Evolutionary conservation across 1,284 basidiomycete species (phyloP), one percentile per base, ranked within the genome.

Genomic region (Austroboletus sp.): DNA sequence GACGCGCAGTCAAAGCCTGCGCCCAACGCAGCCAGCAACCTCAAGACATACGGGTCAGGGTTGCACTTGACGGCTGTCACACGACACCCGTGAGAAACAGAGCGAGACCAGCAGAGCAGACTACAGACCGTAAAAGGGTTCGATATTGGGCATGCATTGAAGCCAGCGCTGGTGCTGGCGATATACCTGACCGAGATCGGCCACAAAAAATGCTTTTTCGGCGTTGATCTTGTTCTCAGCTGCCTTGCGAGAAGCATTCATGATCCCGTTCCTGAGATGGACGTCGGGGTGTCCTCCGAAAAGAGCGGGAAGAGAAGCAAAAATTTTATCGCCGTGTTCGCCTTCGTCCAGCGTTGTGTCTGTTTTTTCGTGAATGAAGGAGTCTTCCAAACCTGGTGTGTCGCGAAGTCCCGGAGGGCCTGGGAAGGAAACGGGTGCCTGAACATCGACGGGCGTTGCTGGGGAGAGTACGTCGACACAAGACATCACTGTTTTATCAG

Each of bases 1-100:
- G 94, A 98, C n/a, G 96, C 96, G 61, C 96, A 98, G 70, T 98
- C 96, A 70, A 98, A 99, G 12, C 92, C 92, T 1, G 87, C 75
- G 33, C 95, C 95, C 50, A 98, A 72, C 19, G 86, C 80, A 10
- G 92, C 89, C 33, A 98, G 80, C 40, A 98, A 78, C 52, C 91
- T 85, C 44, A 98, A 75, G 40, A 98, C 83, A 60, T 91, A 89
- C 3, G 92, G 91, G 61, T 98, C 95, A 11, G 96, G 95, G 72
- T 98, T 98, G 71, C 94, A 97, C 72, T 57, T 54, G 48, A 55
- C 43, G 17, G 50, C 54, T 52, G 47, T 59, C 62, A 43, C 46
- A 46, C 38, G 37, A 50, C 38, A 10, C 32, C 36, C 37, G 47
- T 61, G 55, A 57, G 51, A 26, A 48, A 49, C 48, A 57, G 49